Evolutionary conservation across 768 basidiomycete genomes (phyloP), one percentile per base, ranked within the genome.

Genomic region (Jaapia argillacea): DNA sequence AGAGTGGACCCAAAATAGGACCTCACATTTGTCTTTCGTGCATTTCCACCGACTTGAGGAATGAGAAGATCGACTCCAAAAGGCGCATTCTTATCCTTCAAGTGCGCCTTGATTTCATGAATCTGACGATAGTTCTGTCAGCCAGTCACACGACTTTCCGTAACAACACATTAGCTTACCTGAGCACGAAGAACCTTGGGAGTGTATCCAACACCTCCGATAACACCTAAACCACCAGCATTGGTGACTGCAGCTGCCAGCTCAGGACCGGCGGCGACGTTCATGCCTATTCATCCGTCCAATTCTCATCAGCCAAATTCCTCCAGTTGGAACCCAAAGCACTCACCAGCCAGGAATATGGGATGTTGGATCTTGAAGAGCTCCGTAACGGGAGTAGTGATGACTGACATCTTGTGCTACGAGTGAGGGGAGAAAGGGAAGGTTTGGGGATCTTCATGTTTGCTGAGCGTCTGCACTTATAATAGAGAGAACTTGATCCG

Each of bases 211-310:
- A 85, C 70, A 43, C 92, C 92, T 27, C 92, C 92, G 48, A 97
- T 89, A 41, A 94, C 89, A 49, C 92, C 92, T 35, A 96, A 53
- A 41, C 92, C 92, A 39, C 92, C 91, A 22, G 90, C 92, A 54
- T 94, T 96, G 36, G 88, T 89, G 45, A 94, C 91, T 28, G 88
- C 91, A 31, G 91, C 92, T 14, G 90, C 91, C 21, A 93, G 77
- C 59, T 92, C 89, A 14, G 91, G 75, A 20, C 79, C 79, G 5
- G 77, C 75, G 16, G 79, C 76, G 13, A 79, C 76, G 49, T 79
- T 79, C 77, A 77, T 79, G 24, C 79, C 74, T 73, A 51, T n/a
- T 43, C n/a, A n/a, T 16, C 22, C 27, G 6, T 22, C 28, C 26
- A 24, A 4, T 12, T 36, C 12, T n/a, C n/a, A n/a, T n/a, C n/a